Evolutionary conservation across 1,284 basidiomycete species (phyloP), one percentile per base, ranked within the genome.

Genomic region (Leccinum pseudoinsigne): DNA sequence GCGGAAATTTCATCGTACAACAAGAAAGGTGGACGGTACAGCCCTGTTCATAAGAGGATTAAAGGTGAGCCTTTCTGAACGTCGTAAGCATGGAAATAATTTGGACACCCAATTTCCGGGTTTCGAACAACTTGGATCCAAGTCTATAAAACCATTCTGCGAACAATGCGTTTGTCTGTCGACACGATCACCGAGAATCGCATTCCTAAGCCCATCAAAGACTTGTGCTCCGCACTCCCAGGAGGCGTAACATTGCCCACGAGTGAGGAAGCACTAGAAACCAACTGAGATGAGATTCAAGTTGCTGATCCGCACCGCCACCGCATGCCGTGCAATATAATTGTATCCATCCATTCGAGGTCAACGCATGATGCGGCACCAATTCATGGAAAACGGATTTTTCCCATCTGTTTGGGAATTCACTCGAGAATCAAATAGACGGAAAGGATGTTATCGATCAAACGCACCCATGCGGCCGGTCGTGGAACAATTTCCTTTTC

Each of bases 211-310:
- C 45, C 68, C 76, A 69, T 84, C 82, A 74, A 84, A 81, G 34
- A 82, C 79, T 65, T 84, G 81, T 63, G 79, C 80, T 31, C 84
- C 83, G 58, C 80, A 71, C 68, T 85, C 84, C 83, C 81, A 86
- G 8, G 79, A 80, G 66, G 84, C 80, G 72, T 84, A 83, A 67
- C 82, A 81, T 67, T 85, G 82, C 16, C 83, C 82, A 55, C 82
- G 75, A 9, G 81, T 81, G 21, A 84, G 72, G 71, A 82, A 84
- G 68, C 80, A 83, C 68, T 72, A 66, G 36, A 34, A 66, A 66
- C 64, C 63, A 72, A 71, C 72, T 72, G 71, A 72, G 73, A 64
- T 65, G 71, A 62, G 66, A 68, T 65, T 18, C 18, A 18, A 18
- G 18, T 18, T 18, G 18, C 18, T 18, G 18, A 18, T 18, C 57